Base-by-base conservation (phyloP, 2,329 filamentous ascomycete species). In the Oidium heveae region DNA sequence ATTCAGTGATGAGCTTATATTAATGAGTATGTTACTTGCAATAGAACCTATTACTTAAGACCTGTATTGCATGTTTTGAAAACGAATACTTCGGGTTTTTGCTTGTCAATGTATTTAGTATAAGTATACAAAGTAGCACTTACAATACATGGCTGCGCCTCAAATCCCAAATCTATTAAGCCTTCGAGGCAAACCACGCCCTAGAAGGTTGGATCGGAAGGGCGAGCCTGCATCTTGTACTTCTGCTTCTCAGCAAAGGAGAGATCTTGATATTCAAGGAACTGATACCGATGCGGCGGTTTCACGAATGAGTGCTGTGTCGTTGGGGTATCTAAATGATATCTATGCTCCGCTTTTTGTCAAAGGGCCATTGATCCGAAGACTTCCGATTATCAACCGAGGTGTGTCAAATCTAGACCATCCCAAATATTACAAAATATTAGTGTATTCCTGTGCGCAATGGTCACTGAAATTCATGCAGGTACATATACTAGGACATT, bases 201-300 rank as follows among this genome's bases (percentile, higher is more conserved):
- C 68, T 32, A 54, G 61, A 54, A 70, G 69, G 54, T 61, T 65
- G 13, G 62, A 63, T 32, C 20, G 16, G 10, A 22, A 16, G n/a
- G 15, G 18, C n/a, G 57, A 37, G 61, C 59, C 60, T 58, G 61
- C 61, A 43, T 53, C 52, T 34, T 54, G 54, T 41, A 33, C 59
- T 22, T 55, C 62, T 22, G 59, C 64, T n/a, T 59, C 61, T 20
- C 59, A 64, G 44, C 68, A 69, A 50, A 65, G 66, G 52, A 79
- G 81, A 60, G 88, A 96, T 67, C 72, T 74, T 56, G 76, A 82
- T 43, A 81, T 98, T 56, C 89, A 94, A 67, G 79, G 80, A 58
- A 98, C 91, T 2, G 91, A 98, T 68, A 80, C 81, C 57, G 91
- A 98, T 70, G 91, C 91, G 28, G 86, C 86, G 56, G 79, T 86